Evolutionary conservation across 331 rosid genomes (phyloP).

Genomic region (Quercus phellos): DNA sequence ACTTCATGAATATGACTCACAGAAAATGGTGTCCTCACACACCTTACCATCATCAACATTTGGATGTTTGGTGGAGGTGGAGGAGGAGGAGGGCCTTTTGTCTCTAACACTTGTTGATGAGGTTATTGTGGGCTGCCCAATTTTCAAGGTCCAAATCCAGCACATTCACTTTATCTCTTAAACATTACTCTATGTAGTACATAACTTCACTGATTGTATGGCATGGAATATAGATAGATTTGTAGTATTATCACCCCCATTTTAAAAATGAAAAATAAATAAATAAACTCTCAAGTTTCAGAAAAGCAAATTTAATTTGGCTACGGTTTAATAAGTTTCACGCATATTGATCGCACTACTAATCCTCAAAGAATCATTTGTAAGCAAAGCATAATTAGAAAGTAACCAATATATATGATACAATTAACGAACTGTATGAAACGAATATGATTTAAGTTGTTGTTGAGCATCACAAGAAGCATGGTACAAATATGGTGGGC

Average conservation of each 20-base stretch:
- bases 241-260: too few relatives aligned
- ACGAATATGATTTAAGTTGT: background rate
- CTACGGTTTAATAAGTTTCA: too few relatives aligned
- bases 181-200: too few relatives aligned
- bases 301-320: too few relatives aligned
- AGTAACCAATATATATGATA: too few relatives aligned
- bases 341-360: too few relatives aligned
- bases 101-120: constrained; percentile 10
- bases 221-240: too few relatives aligned
- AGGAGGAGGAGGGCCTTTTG: background rate
- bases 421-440: background rate
- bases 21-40: constrained; percentile 40
- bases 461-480: background rate
- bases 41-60: constrained; percentile 14
- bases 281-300: background rate
- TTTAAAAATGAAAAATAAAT: background rate
- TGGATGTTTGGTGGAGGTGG: constrained; percentile 29
- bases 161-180: too few relatives aligned
- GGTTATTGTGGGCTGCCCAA: background rate
- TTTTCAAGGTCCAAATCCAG: too few relatives aligned
- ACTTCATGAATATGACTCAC: background rate
- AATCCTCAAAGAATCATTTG: too few relatives aligned
- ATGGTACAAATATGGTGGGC: background rate
- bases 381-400: too few relatives aligned
- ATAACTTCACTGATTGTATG: too few relatives aligned